phyloP scores from a whole-genome alignment of 306 rosid genomes.

The Calophaca sinica region DNA sequence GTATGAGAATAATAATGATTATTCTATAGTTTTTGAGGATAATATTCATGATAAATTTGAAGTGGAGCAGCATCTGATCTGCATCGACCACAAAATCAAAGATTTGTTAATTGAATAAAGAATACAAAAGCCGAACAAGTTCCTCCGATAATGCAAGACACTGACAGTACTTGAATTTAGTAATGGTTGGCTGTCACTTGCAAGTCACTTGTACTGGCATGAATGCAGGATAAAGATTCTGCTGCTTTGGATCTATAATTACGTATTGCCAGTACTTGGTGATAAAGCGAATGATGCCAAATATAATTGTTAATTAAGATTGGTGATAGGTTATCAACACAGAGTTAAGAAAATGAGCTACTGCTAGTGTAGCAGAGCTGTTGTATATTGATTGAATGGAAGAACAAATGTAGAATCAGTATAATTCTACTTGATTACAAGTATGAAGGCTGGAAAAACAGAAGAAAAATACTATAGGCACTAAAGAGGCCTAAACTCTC shows the following conservation, averaged over 20 bases:
- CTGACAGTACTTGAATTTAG: background rate
- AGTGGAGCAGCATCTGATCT: background rate
- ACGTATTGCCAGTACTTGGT: background rate
- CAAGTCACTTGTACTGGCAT: background rate
- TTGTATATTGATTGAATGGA: too few species aligned
- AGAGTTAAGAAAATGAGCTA: too few species aligned
- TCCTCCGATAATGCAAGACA: background rate
- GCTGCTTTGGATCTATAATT: background rate
- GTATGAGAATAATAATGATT: background rate
- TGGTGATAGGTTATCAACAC: too few species aligned
- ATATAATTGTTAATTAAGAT: background rate
- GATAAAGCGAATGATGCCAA: background rate
- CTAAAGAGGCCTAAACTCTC: too few species aligned
- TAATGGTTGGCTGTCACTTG: background rate
- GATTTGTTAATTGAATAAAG: background rate
- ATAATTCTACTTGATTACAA: too few species aligned
- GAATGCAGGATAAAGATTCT: slow-evolving; percentile 10
- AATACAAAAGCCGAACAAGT: slow-evolving; percentile 5
- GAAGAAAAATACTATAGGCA: too few species aligned
- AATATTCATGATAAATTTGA: background rate
- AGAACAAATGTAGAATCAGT: too few species aligned
- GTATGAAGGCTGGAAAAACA: too few species aligned
- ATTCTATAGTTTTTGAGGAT: background rate
- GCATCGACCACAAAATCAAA: background rate
- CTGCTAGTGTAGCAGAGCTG: too few species aligned